Evolutionary conservation across 148 eudicot species (phyloP).

Genomic region (Cornus controversa): DNA sequence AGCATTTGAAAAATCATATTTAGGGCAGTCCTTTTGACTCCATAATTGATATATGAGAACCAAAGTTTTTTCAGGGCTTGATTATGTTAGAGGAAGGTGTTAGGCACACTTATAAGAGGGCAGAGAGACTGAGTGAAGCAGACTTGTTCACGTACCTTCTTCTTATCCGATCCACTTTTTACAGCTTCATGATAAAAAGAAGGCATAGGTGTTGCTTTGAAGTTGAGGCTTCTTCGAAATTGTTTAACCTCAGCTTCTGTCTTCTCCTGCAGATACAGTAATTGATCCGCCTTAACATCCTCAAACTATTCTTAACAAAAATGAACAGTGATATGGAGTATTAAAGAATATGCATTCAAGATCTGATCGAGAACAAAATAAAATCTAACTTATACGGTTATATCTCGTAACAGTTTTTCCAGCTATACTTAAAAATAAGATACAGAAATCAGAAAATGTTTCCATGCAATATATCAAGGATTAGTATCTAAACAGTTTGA

Average conservation of each 20-base stretch:
- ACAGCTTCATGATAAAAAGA: conserved; percentile 43
- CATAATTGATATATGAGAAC: too few relatives aligned
- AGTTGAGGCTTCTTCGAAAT: conserved; percentile 43
- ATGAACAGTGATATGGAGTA: background rate
- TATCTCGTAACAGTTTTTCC: background rate
- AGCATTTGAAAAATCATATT: too few relatives aligned
- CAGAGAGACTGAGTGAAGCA: background rate
- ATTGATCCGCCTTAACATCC: conserved; percentile 7
- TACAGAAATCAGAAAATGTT: background rate
- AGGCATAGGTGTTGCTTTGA: conserved; percentile 64
- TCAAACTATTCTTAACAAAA: background rate
- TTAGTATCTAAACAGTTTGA: background rate
- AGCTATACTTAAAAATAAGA: background rate
- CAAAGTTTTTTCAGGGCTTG: too few relatives aligned
- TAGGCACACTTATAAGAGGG: background rate
- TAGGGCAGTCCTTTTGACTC: too few relatives aligned
- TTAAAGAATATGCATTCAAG: background rate
- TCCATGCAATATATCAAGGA: background rate
- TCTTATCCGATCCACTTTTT: conserved; percentile 22
- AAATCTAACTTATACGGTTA: background rate
- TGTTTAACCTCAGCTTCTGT: conserved; percentile 44
- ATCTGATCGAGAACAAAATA: background rate
- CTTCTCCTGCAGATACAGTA: conserved; percentile 45
- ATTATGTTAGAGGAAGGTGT: too few relatives aligned
- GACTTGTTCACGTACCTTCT: conserved; percentile 35